Evolutionary conservation across 345 rosid genomes (phyloP).

Genomic region (Boechera stricta): DNA sequence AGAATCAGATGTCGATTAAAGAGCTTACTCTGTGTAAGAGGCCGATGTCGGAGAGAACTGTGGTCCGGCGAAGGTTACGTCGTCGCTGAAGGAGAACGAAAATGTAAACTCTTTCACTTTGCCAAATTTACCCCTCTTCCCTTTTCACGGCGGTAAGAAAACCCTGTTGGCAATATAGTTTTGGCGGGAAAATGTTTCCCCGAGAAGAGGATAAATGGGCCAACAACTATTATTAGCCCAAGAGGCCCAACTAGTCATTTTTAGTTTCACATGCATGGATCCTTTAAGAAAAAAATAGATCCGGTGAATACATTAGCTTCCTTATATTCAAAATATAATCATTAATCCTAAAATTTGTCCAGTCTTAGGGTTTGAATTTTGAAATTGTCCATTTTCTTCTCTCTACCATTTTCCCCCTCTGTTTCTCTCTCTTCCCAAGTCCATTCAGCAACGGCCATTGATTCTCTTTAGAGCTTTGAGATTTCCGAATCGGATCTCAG

Average conservation of each 20-base stretch:
- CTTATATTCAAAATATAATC: constrained; percentile 15
- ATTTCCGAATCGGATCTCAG: constrained; percentile 41
- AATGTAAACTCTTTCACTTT: background rate
- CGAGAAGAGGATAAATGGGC: constrained; percentile 6
- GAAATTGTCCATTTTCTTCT: constrained; percentile 29
- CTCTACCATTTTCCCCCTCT: constrained; percentile 32
- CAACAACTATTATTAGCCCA: background rate
- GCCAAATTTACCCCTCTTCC: constrained; percentile 10
- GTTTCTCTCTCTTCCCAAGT: constrained; percentile 40
- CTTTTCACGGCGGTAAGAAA: constrained; percentile 21
- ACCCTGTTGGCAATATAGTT: background rate
- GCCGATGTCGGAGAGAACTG: constrained; percentile 23
- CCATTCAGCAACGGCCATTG: constrained; percentile 27
- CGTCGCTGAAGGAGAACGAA: background rate
- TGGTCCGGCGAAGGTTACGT: constrained; percentile 4
- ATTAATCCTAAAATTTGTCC: constrained; percentile 2
- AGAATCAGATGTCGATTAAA: background rate
- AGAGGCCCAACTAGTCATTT: background rate
- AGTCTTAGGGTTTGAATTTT: constrained; percentile 40
- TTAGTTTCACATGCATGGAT: background rate
- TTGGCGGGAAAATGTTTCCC: constrained; percentile 26
- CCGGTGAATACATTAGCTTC: background rate
- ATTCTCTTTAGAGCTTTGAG: constrained; percentile 6
- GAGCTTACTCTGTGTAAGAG: constrained; percentile 15
- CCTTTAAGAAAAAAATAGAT: background rate